These are phyloP conservation scores for Didymella lethalis DNA, from an alignment of 2,329 filamentous ascomycete species.

Conservation along the genomic window DNA sequence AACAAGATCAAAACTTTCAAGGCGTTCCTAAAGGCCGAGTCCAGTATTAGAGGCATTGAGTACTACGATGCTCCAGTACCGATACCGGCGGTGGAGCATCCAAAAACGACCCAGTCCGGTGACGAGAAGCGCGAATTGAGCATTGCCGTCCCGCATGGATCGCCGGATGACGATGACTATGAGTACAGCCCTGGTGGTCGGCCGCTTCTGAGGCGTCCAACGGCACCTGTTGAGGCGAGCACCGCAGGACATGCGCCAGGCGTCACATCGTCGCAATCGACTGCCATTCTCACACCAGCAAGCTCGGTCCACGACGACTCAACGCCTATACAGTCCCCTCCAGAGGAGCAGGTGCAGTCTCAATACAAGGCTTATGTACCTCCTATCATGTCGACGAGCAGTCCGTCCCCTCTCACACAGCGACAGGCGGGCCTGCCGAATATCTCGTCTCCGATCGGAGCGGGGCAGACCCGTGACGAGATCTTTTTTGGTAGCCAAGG, in stretches of 20 bases:
- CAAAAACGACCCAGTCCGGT: slow-evolving; percentile 5
- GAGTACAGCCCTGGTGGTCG: slow-evolving; percentile 64
- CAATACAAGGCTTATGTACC: slow-evolving; percentile 49
- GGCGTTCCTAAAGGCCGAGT: slow-evolving; percentile 54
- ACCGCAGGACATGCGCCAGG: slow-evolving; percentile 27
- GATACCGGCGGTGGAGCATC: slow-evolving; percentile 15
- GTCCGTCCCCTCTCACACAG: slow-evolving; percentile 27
- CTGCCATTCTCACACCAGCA: slow-evolving; percentile 46
- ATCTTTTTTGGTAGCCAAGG: slow-evolving; percentile 45
- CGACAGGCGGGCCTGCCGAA: slow-evolving; percentile 32
- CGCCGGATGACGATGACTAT: slow-evolving; percentile 30
- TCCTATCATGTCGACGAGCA: slow-evolving; percentile 22
- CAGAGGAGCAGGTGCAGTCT: slow-evolving; percentile 34
- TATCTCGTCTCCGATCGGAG: slow-evolving; percentile 14
- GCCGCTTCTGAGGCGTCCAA: slow-evolving; percentile 51
- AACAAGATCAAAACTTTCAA: slow-evolving; percentile 64
- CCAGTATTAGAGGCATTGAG: slow-evolving; percentile 53
- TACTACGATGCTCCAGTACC: slow-evolving; percentile 45
- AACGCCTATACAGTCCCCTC: slow-evolving; percentile 43
- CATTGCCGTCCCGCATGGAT: slow-evolving; percentile 20
- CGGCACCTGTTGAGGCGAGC: slow-evolving; percentile 18
- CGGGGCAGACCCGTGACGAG: slow-evolving; percentile 41
- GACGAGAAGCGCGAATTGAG: slow-evolving; percentile 28
- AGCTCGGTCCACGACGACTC: slow-evolving; percentile 46
- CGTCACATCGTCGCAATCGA: slow-evolving; percentile 37